phyloP scores from a whole-genome alignment of 768 basidiomycete genomes.

The Amanita phalloides region DNA sequence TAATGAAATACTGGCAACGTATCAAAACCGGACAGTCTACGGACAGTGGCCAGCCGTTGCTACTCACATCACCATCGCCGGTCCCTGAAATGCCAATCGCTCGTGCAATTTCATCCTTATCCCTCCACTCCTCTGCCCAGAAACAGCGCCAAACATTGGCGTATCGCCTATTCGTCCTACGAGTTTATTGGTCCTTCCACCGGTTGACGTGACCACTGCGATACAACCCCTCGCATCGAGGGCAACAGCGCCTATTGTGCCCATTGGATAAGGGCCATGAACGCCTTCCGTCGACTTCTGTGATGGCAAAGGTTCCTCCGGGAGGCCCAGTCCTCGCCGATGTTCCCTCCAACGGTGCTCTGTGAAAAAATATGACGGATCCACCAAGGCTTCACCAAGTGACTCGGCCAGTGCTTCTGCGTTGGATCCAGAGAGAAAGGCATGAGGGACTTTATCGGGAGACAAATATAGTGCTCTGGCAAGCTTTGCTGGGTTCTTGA shows the following conservation, averaged over 20 bases:
- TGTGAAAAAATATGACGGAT: slow-evolving; percentile 74
- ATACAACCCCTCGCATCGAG: slow-evolving; percentile 69
- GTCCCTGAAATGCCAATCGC: slow-evolving; percentile 77
- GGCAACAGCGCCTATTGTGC: slow-evolving; percentile 81
- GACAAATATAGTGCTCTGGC: slow-evolving; percentile 61
- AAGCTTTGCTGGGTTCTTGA: slow-evolving; percentile 65
- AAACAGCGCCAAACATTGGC: slow-evolving; percentile 64
- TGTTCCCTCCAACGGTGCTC: slow-evolving; percentile 70
- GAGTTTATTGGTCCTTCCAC: slow-evolving; percentile 76
- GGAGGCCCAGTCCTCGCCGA: slow-evolving; percentile 59
- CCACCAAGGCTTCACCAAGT: slow-evolving; percentile 48
- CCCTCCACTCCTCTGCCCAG: slow-evolving; percentile 77
- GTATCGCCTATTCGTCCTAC: slow-evolving; percentile 81
- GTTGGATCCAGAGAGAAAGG: slow-evolving; percentile 56
- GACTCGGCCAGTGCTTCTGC: slow-evolving; percentile 51
- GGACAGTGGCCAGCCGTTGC: background rate
- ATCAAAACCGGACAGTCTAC: background rate
- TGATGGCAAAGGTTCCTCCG: slow-evolving; percentile 48
- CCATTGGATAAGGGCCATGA: slow-evolving; percentile 50
- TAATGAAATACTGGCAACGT: slow-evolving; percentile 58
- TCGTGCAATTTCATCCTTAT: slow-evolving; percentile 18
- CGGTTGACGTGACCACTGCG: slow-evolving; percentile 65
- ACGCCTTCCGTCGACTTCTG: slow-evolving; percentile 11
- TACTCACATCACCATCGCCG: slow-evolving; percentile 71
- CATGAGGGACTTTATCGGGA: slow-evolving; percentile 51